Evolutionary conservation across 805 yeast species (phyloP).

Genomic region (Saitoella complicata): DNA sequence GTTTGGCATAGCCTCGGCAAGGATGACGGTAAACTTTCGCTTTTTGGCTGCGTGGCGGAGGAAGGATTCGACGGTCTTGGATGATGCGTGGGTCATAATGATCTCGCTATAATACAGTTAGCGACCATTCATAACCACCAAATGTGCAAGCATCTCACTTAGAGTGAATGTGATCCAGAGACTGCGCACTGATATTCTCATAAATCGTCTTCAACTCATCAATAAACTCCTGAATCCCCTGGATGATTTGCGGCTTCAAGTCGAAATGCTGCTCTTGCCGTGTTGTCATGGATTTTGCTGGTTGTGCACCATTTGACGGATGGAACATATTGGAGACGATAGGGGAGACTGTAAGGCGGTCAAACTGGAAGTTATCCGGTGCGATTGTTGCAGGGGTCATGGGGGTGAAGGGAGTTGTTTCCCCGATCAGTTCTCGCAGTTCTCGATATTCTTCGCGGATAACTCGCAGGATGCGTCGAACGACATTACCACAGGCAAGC

Average conservation of each 20-base stretch:
- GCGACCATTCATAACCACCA: constrained; percentile 23
- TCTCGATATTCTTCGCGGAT: constrained; percentile 74
- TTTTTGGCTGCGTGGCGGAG: constrained; percentile 72
- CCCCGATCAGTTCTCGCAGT: neutral
- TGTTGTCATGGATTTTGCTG: neutral
- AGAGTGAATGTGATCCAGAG: constrained; percentile 87
- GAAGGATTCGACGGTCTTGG: constrained; percentile 76
- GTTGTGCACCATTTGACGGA: too few relatives aligned
- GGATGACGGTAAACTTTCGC: constrained; percentile 69
- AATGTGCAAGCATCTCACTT: constrained; percentile 23
- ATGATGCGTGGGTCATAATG: constrained; percentile 71
- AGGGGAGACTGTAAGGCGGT: too few relatives aligned
- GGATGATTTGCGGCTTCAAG: constrained; percentile 69
- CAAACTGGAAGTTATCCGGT: too few relatives aligned
- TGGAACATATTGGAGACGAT: too few relatives aligned
- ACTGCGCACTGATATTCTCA: constrained; percentile 80
- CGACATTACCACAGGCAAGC: constrained; percentile 76
- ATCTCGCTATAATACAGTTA: too few relatives aligned
- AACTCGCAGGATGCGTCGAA: constrained; percentile 72
- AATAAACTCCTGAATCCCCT: constrained; percentile 78
- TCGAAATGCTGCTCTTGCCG: constrained; percentile 23
- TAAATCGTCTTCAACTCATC: constrained; percentile 83
- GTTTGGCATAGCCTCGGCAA: constrained; percentile 85
- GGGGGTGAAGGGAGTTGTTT: too few relatives aligned
- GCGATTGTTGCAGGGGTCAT: too few relatives aligned